Evolutionary conservation across 345 rosid species (phyloP).

Genomic region (Eucalyptus melliodora): DNA sequence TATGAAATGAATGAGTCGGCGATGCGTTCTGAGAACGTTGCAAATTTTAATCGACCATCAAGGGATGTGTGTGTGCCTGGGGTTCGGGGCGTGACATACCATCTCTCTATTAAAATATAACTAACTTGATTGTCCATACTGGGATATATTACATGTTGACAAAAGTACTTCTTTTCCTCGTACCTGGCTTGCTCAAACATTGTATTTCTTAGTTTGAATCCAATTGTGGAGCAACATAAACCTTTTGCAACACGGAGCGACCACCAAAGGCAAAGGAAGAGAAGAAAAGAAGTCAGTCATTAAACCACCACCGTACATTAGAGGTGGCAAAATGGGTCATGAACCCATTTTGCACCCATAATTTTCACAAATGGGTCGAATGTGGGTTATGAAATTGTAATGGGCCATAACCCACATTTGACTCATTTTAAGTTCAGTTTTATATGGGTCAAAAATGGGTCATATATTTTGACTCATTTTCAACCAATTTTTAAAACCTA

Average conservation of each 20-base stretch:
- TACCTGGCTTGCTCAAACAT: background rate
- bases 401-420: no score
- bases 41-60: rapidly evolving
- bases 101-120: background rate
- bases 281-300: background rate
- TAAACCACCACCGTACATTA: background rate
- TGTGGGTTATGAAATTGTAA: no score
- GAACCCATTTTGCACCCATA: no score
- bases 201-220: background rate
- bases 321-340: no score
- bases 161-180: background rate
- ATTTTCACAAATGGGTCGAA: no score
- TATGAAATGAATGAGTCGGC: rapidly evolving
- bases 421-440: no score
- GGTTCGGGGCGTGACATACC: background rate
- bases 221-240: background rate
- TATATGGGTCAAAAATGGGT: no score
- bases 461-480: no score
- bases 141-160: background rate
- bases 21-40: rapidly evolving
- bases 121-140: background rate
- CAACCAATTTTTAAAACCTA: no score
- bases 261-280: background rate
- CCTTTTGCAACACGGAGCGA: background rate
- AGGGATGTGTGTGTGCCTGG: no score